Percentiles rank a stretch among this genome's conserved stretches.
Evolutionary conservation across 2,329 filamentous ascomycete genomes (phyloP).

Genomic region (Ceratocystis huliohia): DNA sequence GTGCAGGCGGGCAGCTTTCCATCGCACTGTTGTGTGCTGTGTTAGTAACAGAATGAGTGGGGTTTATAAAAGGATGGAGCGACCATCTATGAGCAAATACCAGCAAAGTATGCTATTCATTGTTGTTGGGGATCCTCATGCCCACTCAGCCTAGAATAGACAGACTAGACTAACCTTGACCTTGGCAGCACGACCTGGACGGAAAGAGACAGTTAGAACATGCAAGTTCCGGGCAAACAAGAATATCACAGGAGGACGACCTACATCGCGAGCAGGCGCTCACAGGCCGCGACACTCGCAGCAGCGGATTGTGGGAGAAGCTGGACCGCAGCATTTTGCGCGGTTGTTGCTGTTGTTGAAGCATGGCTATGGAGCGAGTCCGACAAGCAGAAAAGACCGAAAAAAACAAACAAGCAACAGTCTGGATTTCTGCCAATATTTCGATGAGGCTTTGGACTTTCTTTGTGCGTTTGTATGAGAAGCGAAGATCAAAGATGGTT

Average conservation of each 20-base stretch:
- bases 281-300: constrained; percentile 66
- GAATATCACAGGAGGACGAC: constrained; percentile 20
- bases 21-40: constrained; percentile 51
- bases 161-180: constrained; percentile 57
- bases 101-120: not conserved
- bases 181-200: constrained; percentile 68
- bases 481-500: not conserved
- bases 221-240: not conserved
- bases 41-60: constrained; percentile 4
- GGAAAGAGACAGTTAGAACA: not conserved
- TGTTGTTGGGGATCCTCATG: not conserved
- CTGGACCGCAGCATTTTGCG: constrained; percentile 32
- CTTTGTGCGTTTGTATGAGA: not conserved
- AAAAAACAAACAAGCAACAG: not conserved
- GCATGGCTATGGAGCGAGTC: constrained; percentile 26
- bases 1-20: constrained; percentile 91
- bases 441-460: not conserved
- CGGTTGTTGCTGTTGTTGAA: constrained; percentile 10
- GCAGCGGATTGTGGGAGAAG: constrained; percentile 44
- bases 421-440: not conserved
- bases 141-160: not conserved
- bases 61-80: not conserved
- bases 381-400: too few relatives aligned
- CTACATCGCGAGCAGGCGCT: constrained; percentile 67
- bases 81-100: constrained; percentile 8